Evolutionary conservation across 2,329 filamentous ascomycete species (phyloP).

Genomic region (Trichoderma endophyticum): DNA sequence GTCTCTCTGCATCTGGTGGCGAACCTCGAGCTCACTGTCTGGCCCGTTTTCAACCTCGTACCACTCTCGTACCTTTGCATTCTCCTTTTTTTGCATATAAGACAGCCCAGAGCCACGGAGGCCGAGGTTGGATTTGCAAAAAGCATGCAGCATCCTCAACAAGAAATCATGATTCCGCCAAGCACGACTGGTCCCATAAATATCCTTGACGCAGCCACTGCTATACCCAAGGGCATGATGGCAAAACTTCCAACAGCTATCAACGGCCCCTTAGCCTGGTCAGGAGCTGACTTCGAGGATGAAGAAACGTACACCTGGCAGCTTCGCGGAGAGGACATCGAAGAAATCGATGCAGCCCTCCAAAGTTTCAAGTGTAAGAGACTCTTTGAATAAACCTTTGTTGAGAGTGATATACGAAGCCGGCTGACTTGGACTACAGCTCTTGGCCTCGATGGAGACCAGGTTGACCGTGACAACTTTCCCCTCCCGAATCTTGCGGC

Average conservation of each 20-base stretch:
- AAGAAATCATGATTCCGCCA: not conserved
- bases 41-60: not conserved
- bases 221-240: not conserved
- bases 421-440: conserved; percentile 24
- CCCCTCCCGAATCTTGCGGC: conserved; percentile 37
- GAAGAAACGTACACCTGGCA: conserved; percentile 22
- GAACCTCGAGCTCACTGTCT: not conserved
- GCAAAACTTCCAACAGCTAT: conserved; percentile 1
- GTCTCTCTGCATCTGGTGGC: conserved; percentile 1
- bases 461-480: conserved; percentile 39
- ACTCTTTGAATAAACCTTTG: conserved; percentile 6
- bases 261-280: conserved; percentile 22
- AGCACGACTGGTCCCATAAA: not conserved
- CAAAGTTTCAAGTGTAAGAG: conserved; percentile 26
- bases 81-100: not conserved
- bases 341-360: conserved; percentile 26
- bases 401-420: conserved; percentile 23
- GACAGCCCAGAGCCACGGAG: not conserved
- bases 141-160: not conserved
- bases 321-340: conserved; percentile 23
- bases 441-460: conserved; percentile 37
- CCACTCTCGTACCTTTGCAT: not conserved
- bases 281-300: conserved; percentile 16
- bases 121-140: not conserved
- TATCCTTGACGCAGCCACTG: not conserved